A percentile compares a stretch with the other conserved stretches of the same genome.
Evolutionary conservation across 805 yeast genomes (phyloP).

Genomic region (Pichia nakasei): DNA sequence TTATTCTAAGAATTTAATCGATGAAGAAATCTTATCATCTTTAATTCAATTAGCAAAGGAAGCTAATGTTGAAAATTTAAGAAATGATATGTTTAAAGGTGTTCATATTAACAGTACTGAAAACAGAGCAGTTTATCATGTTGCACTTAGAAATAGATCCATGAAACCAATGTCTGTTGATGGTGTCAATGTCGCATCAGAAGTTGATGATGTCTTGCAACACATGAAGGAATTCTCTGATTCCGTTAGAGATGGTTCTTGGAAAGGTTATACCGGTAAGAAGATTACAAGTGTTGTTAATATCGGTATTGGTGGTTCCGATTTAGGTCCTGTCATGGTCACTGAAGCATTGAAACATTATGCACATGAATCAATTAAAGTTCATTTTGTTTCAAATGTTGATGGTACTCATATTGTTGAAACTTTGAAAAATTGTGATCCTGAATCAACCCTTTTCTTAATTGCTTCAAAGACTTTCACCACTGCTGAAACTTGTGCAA

Average conservation of each 20-base stretch:
- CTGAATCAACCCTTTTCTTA: slow-evolving; percentile 88
- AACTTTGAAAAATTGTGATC: slow-evolving; percentile 64
- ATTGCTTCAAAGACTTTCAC: slow-evolving; percentile 98
- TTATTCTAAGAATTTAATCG: slow-evolving; percentile 88
- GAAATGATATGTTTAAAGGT: slow-evolving; percentile 90
- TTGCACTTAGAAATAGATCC: slow-evolving; percentile 91
- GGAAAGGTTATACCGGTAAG: slow-evolving; percentile 98
- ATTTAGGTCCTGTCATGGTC: slow-evolving; percentile 98
- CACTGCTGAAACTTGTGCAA: slow-evolving; percentile 95
- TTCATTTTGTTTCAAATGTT: slow-evolving; percentile 94
- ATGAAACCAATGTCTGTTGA: slow-evolving; percentile 80
- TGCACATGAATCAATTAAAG: slow-evolving; percentile 61
- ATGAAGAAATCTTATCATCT: slow-evolving; percentile 65
- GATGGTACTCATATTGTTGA: slow-evolving; percentile 98
- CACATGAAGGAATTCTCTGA: slow-evolving; percentile 97
- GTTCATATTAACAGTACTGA: slow-evolving; percentile 93
- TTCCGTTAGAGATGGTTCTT: slow-evolving; percentile 79
- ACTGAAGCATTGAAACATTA: slow-evolving; percentile 95
- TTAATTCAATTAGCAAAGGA: slow-evolving; percentile 80
- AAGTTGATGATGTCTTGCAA: slow-evolving; percentile 81
- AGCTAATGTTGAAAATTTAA: slow-evolving; percentile 75
- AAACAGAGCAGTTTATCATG: slow-evolving; percentile 94
- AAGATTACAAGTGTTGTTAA: slow-evolving; percentile 88
- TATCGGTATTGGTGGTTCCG: slow-evolving; percentile 99
- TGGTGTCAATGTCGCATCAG: slow-evolving; percentile 82